Evolutionary conservation across 2,329 filamentous ascomycete genomes (phyloP), one percentile per base, ranked within the genome.

Genomic region (Botrytis pseudocinerea): DNA sequence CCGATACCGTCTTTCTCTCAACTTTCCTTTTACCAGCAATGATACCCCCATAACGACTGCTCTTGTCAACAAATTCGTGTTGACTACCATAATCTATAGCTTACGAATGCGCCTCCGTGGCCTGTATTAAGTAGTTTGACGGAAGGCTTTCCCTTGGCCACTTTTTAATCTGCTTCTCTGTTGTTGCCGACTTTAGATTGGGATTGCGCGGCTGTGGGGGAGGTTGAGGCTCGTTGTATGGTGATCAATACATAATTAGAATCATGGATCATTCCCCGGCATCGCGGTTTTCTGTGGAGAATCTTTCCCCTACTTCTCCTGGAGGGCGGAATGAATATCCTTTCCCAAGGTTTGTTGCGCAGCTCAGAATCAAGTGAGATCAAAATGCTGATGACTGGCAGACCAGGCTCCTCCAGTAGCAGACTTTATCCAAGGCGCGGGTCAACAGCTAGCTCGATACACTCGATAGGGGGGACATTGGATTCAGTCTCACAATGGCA

Each of bases 401-500:
- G 79, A 71, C 76, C 77, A 16, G 76, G 78, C 32, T 81, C 80
- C 40, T 81, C 80, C 16, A 79, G 75, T 75, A 74, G 75, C 42
- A 79, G 78, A 76, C 87, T 87, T 78, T 81, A 81, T 72, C 85
- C 88, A 65, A 87, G 95, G 80, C 88, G 94, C 82, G 92, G 90
- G 75, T 98, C 96, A 71, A 93, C 91, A 40, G 91, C 95, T 62
- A 97, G 94, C 85, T 98, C 95, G 35, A 89, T 95, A 78, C 90
- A 91, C 80, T 98, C 95, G 46, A 90, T 97, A 80, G 94, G 94
- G 75, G 94, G 94, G n/a, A 87, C 89, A 51, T 84, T 97, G 74
- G 94, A 97, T 80, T 90, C 89, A 14, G 88, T 89, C n/a, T 84
- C 87, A 2, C 76, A 85, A 80, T 78, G 86, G 82, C 82, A 87